Percentiles rank a stretch among this genome's conserved stretches.
Conservation (phyloP, 2,329 filamentous ascomycete genomes). For the Phaeophleospora eucalypticola region DNA sequence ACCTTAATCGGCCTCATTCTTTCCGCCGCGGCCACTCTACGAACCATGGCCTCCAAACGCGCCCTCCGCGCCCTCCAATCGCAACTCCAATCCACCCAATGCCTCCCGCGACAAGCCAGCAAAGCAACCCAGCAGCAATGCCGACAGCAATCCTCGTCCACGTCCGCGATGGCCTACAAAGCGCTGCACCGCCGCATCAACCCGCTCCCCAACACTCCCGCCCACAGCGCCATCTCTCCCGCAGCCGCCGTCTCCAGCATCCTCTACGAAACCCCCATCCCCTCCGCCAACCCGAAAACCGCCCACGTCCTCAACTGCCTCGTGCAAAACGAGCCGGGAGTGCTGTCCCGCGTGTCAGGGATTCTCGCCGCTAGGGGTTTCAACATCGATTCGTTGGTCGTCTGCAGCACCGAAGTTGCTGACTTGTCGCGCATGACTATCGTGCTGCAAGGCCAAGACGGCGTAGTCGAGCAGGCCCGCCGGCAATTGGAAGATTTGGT, state of each 20-base stretch:
- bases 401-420: conserved; percentile 95
- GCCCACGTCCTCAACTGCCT: conserved; percentile 96
- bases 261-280: conserved; percentile 93
- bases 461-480: conserved; percentile 93
- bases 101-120: too few relatives aligned
- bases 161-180: conserved; percentile 91
- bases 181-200: conserved; percentile 86
- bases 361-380: conserved; percentile 94
- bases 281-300: conserved; percentile 78
- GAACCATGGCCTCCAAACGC: conserved; percentile 36
- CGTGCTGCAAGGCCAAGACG: conserved; percentile 91
- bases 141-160: conserved; percentile 55
- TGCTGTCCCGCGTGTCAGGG: conserved; percentile 91
- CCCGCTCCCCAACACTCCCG: conserved; percentile 64
- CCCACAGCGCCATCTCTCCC: conserved; percentile 71
- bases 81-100: conserved; percentile 11
- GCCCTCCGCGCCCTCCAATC: conserved; percentile 24
- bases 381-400: conserved; percentile 97
- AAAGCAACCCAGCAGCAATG: conserved; percentile 21
- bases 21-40: neutral
- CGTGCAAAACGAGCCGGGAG: conserved; percentile 97
- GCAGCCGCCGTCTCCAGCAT: conserved; percentile 96
- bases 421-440: conserved; percentile 99
- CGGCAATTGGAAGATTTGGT: conserved; percentile 94
- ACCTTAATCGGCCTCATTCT: neutral